These are phyloP conservation scores for Phytophthora parvispora DNA, from an alignment of 352 stramenopile species.

Conservation along the genomic window DNA sequence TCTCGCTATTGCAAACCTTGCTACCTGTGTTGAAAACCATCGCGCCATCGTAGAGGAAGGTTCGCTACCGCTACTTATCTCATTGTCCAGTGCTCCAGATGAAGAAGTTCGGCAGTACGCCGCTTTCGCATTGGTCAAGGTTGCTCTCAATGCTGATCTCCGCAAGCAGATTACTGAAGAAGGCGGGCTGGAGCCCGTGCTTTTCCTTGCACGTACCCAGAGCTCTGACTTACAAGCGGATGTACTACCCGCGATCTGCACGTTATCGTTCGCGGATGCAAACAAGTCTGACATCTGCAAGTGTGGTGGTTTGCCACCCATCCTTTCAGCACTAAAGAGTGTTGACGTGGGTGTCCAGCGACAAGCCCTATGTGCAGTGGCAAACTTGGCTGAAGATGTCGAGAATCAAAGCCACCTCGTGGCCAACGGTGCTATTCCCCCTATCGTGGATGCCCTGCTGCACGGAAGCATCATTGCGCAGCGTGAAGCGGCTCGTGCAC, in stretches of 20 bases:
- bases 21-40: conserved; percentile 96
- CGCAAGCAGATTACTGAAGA: conserved; percentile 96
- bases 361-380: conserved; percentile 95
- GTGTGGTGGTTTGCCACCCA: conserved; percentile 91
- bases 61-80: conserved; percentile 95
- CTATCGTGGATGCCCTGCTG: conserved; percentile 87
- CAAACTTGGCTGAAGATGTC: conserved; percentile 96
- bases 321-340: conserved; percentile 86
- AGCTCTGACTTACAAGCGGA: conserved; percentile 93
- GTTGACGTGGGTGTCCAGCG: conserved; percentile 86
- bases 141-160: conserved; percentile 96
- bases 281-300: conserved; percentile 97
- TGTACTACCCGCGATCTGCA: conserved; percentile 93
- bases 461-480: conserved; percentile 87
- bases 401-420: conserved; percentile 96
- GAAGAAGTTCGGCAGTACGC: conserved; percentile 96
- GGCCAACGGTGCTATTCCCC: conserved; percentile 87
- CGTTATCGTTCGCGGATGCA: conserved; percentile 92
- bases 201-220: conserved; percentile 96
- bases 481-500: conserved; percentile 92
- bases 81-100: conserved; percentile 95
- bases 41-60: conserved; percentile 94
- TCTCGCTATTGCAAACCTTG: conserved; percentile 95
- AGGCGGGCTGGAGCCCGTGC: conserved; percentile 96
- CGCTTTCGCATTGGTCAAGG: conserved; percentile 95